Evolutionary conservation across 768 basidiomycete genomes (phyloP), one percentile per base, ranked within the genome.

Genomic region (Suillus sp.): DNA sequence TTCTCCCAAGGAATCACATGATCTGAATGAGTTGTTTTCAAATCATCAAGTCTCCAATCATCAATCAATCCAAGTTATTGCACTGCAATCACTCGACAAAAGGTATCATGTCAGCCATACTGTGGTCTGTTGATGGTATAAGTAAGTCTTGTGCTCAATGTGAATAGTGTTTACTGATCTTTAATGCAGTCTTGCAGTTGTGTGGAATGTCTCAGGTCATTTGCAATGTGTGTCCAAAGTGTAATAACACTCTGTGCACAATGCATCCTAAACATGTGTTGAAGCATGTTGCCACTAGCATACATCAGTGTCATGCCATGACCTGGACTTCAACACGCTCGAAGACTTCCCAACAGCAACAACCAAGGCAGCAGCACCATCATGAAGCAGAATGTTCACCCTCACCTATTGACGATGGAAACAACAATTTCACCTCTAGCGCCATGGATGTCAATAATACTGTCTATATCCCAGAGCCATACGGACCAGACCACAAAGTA

Each of bases 181-280:
- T 48, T 27, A 48, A 48, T 48, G 47, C 47, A 48, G 47, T 48
- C 47, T 48, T 48, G 47, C 47, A 48, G 47, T 48, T 48, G 25
- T 27, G 47, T 10, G 45, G 45, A 47, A 11, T 14, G 7, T 48
- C 47, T 48, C 25, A 48, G 47, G 47, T 48, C 25, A 22, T 48
- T 13, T 48, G 47, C 47, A 48, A 48, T 16, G 47, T 48, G 47
- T 48, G 47, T 48, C 47, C 6, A 25, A 48, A 48, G 47, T 13
- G 47, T 48, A 25, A 48, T 48, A 48, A 48, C 6, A 2, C 47
- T 48, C 11, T 48, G 47, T 1, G 47, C 47, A 27, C 47, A 4
- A 48, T 48, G 47, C 47, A 48, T 48, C 9, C 47, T 4, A 48
- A 48, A 4, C 47, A 48, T 48, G 47, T 4, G 27, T 3, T 25